These are phyloP conservation scores for Xeromyces bisporus DNA, from an alignment of 495 filamentous ascomycete species.

Conservation along the genomic window DNA sequence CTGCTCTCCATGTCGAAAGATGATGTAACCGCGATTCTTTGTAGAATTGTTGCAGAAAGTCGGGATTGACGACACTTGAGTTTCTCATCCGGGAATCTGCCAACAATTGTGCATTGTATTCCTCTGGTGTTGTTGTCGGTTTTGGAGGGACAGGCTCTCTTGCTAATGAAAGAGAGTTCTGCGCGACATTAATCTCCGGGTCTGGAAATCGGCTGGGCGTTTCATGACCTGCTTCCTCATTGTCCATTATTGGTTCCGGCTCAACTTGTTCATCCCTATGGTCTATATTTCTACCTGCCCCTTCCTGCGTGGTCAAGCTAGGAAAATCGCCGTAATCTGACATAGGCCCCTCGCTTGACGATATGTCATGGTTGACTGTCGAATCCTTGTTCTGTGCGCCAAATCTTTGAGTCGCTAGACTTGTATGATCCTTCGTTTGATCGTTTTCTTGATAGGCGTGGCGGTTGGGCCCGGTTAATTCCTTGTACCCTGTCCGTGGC, in stretches of 20 bases:
- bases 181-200: background rate
- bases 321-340: conserved; percentile 32
- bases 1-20: conserved; percentile 87
- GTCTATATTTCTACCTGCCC: background rate
- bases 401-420: background rate
- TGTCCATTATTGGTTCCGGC: background rate
- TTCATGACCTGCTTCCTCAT: background rate
- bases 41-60: conserved; percentile 88
- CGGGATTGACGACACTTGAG: conserved; percentile 72
- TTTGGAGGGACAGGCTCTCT: conserved; percentile 9
- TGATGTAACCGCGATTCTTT: conserved; percentile 87
- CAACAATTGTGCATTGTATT: conserved; percentile 72
- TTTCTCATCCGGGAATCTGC: conserved; percentile 68
- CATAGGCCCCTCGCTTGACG: conserved; percentile 7
- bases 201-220: conserved; percentile 1
- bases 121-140: conserved; percentile 57
- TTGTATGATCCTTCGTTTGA: conserved; percentile 6
- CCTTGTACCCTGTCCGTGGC: conserved; percentile 42
- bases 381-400: conserved; percentile 3
- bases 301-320: conserved; percentile 17
- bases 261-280: background rate
- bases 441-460: conserved; percentile 54
- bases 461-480: conserved; percentile 62
- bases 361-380: background rate
- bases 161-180: conserved; percentile 1